These are phyloP conservation scores for Rhododendron kiyosumense DNA, from an alignment of 148 eudicot species.

Conservation along the genomic window DNA sequence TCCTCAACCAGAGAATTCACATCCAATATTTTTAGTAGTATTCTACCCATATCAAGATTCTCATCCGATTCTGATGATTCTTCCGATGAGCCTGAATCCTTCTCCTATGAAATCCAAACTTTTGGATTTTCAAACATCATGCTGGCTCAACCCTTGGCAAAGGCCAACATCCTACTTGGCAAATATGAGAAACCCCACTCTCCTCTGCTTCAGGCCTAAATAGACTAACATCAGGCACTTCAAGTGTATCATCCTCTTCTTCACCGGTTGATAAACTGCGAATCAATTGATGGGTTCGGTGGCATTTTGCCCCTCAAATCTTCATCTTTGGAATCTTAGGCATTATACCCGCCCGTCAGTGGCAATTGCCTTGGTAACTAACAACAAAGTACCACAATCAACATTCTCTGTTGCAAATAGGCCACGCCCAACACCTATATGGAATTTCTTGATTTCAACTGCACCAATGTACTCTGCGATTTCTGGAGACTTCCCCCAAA, in stretches of 20 bases:
- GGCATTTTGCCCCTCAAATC: slow-evolving; percentile 50
- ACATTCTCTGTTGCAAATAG: slow-evolving; percentile 64
- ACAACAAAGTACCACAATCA: slow-evolving; percentile 57
- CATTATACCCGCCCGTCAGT: slow-evolving; percentile 65
- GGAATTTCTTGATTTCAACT: slow-evolving; percentile 70
- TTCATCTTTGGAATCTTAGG: slow-evolving; percentile 27
- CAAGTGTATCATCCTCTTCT: slow-evolving; percentile 44
- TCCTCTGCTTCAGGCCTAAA: slow-evolving; percentile 52
- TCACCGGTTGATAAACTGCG: slow-evolving; percentile 58
- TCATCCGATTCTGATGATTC: too few species aligned
- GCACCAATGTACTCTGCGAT: slow-evolving; percentile 72
- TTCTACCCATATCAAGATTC: slow-evolving; percentile 31
- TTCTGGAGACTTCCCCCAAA: slow-evolving; percentile 55
- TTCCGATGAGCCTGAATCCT: too few species aligned
- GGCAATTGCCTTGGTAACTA: slow-evolving; percentile 77
- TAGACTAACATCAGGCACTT: slow-evolving; percentile 43
- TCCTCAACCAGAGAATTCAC: slow-evolving; percentile 80
- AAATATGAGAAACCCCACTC: neutral
- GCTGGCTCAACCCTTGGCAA: too few species aligned
- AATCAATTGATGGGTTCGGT: slow-evolving; percentile 40
- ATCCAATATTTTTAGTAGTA: slow-evolving; percentile 62
- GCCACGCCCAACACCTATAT: slow-evolving; percentile 74
- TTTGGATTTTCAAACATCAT: too few species aligned
- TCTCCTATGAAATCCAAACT: too few species aligned
- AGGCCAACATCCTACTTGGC: too few species aligned